These are phyloP conservation scores for Calonectria fujianensis DNA, from an alignment of 2,329 filamentous ascomycete species.

Conservation along the genomic window DNA sequence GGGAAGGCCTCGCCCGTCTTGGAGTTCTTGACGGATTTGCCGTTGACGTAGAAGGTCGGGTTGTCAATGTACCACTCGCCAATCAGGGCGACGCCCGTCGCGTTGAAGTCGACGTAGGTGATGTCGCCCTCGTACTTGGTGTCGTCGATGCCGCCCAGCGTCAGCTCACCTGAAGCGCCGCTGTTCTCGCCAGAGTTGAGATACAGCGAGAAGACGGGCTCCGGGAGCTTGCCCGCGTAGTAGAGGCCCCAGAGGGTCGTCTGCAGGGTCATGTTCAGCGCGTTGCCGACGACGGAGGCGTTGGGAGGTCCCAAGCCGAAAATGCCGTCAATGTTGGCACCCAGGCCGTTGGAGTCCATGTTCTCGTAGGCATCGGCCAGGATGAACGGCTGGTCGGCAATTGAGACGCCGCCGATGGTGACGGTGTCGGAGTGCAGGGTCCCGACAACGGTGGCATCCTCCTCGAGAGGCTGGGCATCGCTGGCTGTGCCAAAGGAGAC, in stretches of 20 bases:
- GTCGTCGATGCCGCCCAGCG: constrained; percentile 58
- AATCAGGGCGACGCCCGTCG: constrained; percentile 39
- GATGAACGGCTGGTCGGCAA: constrained; percentile 55
- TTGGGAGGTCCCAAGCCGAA: constrained; percentile 55
- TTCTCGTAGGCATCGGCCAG: constrained; percentile 56
- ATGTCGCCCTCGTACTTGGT: constrained; percentile 56
- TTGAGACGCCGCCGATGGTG: constrained; percentile 49
- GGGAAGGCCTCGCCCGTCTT: constrained; percentile 42
- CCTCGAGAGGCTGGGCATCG: constrained; percentile 53
- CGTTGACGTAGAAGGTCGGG: constrained; percentile 53
- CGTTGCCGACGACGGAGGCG: constrained; percentile 37
- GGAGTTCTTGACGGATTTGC: constrained; percentile 40
- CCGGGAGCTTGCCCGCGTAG: constrained; percentile 50
- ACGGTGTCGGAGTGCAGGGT: constrained; percentile 56
- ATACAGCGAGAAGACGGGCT: constrained; percentile 56
- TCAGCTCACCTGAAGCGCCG: constrained; percentile 53
- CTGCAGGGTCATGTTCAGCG: constrained; percentile 31
- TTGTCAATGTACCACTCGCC: constrained; percentile 55
- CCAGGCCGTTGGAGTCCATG: constrained; percentile 51
- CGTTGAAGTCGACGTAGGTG: constrained; percentile 51
- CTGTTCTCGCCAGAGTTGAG: constrained; percentile 46
- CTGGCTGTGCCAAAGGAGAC: constrained; percentile 55
- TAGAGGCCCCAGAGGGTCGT: constrained; percentile 57
- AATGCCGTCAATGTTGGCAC: constrained; percentile 56
- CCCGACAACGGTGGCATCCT: constrained; percentile 52